Evolutionary conservation across 805 yeast species (phyloP).

Genomic region (Candida quercuum): DNA sequence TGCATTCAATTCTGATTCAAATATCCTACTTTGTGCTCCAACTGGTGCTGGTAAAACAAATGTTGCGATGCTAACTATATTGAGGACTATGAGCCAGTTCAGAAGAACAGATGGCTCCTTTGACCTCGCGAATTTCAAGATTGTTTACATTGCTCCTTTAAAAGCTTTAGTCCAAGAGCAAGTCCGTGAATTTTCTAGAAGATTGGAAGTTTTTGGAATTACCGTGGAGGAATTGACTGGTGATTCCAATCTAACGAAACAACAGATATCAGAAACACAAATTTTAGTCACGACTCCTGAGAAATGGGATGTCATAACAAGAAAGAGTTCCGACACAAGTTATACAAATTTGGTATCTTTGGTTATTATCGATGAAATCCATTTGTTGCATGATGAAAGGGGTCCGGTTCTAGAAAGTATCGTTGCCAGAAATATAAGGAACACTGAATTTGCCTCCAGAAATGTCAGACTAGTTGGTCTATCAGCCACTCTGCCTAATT

Average conservation of each 20-base stretch:
- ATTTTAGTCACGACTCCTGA: constrained; percentile 92
- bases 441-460: constrained; percentile 36
- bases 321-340: constrained; percentile 68
- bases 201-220: constrained; percentile 59
- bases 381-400: constrained; percentile 86
- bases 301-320: constrained; percentile 93
- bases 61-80: constrained; percentile 81
- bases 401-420: constrained; percentile 93
- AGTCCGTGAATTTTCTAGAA: constrained; percentile 74
- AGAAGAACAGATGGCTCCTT: constrained; percentile 47
- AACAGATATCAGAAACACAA: constrained; percentile 75
- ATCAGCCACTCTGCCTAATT: constrained; percentile 92
- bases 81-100: constrained; percentile 54
- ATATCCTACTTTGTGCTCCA: constrained; percentile 88
- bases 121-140: constrained; percentile 53
- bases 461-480: constrained; percentile 73
- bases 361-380: constrained; percentile 87
- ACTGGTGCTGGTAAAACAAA: constrained; percentile 99
- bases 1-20: constrained; percentile 70
- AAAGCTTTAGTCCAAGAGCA: constrained; percentile 96
- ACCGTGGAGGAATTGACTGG: constrained; percentile 87
- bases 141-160: constrained; percentile 87
- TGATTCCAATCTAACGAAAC: constrained; percentile 71
- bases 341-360: constrained; percentile 61
- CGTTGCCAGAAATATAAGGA: constrained; percentile 65